Percentiles rank a stretch among this genome's conserved stretches.
These are phyloP conservation scores for Solanum stenotomum DNA, from an alignment of 257 asterid genomes.

Conservation along the genomic window DNA sequence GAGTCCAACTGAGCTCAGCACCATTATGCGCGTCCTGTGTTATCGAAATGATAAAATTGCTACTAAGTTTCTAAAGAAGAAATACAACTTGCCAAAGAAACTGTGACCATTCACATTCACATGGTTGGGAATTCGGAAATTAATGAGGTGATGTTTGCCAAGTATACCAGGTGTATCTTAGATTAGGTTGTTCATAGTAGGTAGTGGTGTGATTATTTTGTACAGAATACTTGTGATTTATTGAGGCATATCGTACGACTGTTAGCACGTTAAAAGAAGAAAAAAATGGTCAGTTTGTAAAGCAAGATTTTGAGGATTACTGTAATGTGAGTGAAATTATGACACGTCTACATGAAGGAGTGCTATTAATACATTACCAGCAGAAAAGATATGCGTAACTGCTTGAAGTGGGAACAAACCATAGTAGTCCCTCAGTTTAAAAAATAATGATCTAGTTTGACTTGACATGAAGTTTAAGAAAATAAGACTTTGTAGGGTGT, in stretches of 20 bases:
- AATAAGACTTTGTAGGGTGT: too few relatives aligned
- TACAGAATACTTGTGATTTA: background rate
- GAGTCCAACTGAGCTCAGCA: constrained; percentile 63
- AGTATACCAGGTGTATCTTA: background rate
- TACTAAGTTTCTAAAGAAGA: constrained; percentile 60
- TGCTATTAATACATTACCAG: background rate
- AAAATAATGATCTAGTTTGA: background rate
- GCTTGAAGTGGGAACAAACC: background rate
- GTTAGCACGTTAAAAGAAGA: background rate
- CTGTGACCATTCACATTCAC: constrained; percentile 1
- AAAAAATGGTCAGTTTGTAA: background rate
- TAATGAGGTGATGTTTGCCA: background rate
- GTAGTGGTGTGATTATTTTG: background rate
- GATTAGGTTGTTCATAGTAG: background rate
- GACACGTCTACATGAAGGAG: background rate
- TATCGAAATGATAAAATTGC: constrained; percentile 65
- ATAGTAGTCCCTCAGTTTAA: background rate
- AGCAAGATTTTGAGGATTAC: background rate
- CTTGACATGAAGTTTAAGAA: background rate
- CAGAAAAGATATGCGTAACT: background rate
- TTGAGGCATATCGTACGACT: background rate
- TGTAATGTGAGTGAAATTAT: background rate
- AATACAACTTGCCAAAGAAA: constrained; percentile 54
- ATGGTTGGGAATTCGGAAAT: background rate
- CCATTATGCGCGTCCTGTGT: constrained; percentile 66